Evolutionary conservation across 345 rosid species (phyloP), one percentile per base, ranked within the genome.

Genomic region (Draba incana): DNA sequence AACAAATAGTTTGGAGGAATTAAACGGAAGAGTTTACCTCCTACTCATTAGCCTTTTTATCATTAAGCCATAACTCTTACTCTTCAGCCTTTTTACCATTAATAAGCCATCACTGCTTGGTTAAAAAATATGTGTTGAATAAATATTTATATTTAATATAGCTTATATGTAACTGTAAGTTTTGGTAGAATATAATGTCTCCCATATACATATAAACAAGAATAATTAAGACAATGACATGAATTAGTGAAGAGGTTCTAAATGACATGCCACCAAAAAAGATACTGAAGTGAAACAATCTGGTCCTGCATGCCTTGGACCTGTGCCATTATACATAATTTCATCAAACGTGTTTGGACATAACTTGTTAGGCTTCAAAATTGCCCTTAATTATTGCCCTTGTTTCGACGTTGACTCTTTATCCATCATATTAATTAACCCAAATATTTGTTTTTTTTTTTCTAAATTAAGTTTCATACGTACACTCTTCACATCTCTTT

Each of bases 291-390:
- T 39, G 60, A 48, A 72, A 31, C 39, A 23, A 48, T 49, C 16
- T 50, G 71, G 77, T 58, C 77, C 62, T 60, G 37, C 37, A 15
- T 66, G 77, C 72, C 60, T 66, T 66, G 72, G 77, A 74, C 72
- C 68, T 42, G 53, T 74, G 43, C 54, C 62, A 66, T 52, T 72
- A 64, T 39, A 47, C 2, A 12, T 15, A 27, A 14, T 49, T 30
- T 25, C 48, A 59, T 44, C 38, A 66, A 44, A 74, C 77, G 72
- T 74, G 68, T 60, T 66, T 74, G 28, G 63, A 59, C 63, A 16
- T 67, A 16, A 66, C 68, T 74, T 59, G 57, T 59, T 74, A 49
- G 25, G 68, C 72, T 74, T 60, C 16, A 35, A 50, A 42, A 37
- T 23, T 73, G 62, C 48, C 66, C 68, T 74, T 37, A 33, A 33